phyloP scores from a whole-genome alignment of 768 basidiomycete species.

The Mycena vulgaris region DNA sequence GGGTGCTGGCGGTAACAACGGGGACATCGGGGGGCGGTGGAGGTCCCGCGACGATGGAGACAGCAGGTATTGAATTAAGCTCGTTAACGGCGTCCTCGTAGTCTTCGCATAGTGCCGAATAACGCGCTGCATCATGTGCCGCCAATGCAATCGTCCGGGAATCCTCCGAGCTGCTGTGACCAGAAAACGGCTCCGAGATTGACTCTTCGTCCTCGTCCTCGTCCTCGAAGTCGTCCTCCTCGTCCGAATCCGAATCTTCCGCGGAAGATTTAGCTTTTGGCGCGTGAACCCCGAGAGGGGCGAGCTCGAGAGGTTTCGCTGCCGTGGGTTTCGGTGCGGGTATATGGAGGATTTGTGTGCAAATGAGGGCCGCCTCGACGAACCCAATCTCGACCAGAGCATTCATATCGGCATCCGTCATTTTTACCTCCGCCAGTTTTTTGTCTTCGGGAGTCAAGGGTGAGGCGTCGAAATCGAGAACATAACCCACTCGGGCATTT shows the following conservation, averaged over 20 bases:
- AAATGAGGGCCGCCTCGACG: slow-evolving; percentile 31
- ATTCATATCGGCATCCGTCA: slow-evolving; percentile 19
- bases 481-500: slow-evolving; percentile 36
- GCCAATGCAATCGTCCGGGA: neutral
- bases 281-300: slow-evolving; percentile 5
- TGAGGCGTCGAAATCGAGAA: slow-evolving; percentile 36
- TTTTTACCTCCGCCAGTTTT: neutral
- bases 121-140: slow-evolving; percentile 23
- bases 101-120: slow-evolving; percentile 27
- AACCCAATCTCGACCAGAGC: slow-evolving; percentile 25
- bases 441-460: slow-evolving; percentile 17
- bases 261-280: neutral
- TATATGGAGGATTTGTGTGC: slow-evolving; percentile 35
- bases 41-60: too few species aligned
- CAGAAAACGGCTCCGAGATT: too few species aligned
- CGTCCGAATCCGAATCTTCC: neutral
- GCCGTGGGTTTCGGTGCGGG: slow-evolving; percentile 6
- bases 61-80: neutral
- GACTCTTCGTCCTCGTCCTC: too few species aligned
- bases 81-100: slow-evolving; percentile 11
- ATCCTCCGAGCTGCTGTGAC: neutral
- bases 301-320: slow-evolving; percentile 6
- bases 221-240: too few species aligned
- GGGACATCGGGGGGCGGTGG: neutral
- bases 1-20: neutral